Evolutionary conservation across 2,329 filamentous ascomycete genomes (phyloP).

Genomic region (Pseudogymnoascus sp.): DNA sequence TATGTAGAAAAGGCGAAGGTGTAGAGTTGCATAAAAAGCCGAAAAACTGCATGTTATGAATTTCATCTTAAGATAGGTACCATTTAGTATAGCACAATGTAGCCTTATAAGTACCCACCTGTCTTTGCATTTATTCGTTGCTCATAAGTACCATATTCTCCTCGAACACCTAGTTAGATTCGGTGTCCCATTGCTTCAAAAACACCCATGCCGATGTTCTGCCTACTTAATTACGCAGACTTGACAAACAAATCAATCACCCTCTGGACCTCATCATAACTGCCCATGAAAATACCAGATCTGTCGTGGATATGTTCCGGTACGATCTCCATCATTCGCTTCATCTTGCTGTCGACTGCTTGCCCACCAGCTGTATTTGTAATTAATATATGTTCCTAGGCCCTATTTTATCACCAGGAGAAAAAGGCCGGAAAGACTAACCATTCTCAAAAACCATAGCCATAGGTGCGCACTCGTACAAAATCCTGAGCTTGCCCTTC

Average conservation of each 20-base stretch:
- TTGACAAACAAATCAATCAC: constrained; percentile 43
- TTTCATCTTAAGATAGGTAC: no score
- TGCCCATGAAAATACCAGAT: constrained; percentile 93
- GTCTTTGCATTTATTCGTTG: no score
- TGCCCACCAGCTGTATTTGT: constrained; percentile 68
- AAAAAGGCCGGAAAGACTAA: constrained; percentile 39
- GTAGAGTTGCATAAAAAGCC: no score
- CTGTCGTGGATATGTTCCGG: constrained; percentile 92
- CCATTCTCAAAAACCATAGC: constrained; percentile 98
- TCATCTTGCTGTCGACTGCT: constrained; percentile 85
- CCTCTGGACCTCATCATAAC: constrained; percentile 90
- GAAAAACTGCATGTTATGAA: no score
- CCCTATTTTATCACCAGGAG: background rate
- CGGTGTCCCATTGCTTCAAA: no score
- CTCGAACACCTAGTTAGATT: no score
- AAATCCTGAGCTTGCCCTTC: constrained; percentile 93
- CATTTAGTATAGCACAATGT: no score
- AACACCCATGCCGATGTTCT: no score
- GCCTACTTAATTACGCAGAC: no score
- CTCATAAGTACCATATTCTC: no score
- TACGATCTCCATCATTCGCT: constrained; percentile 79
- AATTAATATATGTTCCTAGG: constrained; percentile 24
- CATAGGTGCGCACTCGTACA: constrained; percentile 99
- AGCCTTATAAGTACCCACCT: no score
- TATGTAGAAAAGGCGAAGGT: no score